Conservation (phyloP, 441 rosid genomes). For the Omphalea diandra region DNA sequence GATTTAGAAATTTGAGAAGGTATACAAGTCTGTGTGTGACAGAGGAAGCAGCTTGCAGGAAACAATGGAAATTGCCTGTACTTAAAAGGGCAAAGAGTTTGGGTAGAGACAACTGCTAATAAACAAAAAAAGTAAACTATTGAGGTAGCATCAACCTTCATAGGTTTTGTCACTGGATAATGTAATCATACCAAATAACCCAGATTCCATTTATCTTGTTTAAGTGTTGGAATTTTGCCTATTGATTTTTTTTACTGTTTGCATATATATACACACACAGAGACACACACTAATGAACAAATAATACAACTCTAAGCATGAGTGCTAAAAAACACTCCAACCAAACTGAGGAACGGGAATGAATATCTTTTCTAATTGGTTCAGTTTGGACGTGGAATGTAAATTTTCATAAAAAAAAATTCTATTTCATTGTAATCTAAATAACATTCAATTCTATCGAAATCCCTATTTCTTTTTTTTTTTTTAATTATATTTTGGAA, state of each 20-base stretch:
- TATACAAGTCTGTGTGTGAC: not conserved
- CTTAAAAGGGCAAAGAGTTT: not conserved
- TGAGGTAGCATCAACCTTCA: not conserved
- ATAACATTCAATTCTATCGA: not conserved
- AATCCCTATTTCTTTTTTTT: not conserved
- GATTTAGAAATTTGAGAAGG: not conserved
- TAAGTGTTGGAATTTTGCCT: conserved; percentile 8
- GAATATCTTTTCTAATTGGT: too few relatives aligned
- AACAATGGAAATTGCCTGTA: conserved; percentile 13
- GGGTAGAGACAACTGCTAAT: conserved; percentile 15
- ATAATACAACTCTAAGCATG: too few relatives aligned
- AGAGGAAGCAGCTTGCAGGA: conserved; percentile 13
- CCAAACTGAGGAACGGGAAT: too few relatives aligned
- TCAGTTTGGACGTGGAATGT: not conserved
- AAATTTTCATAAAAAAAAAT: too few relatives aligned
- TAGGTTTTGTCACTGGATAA: conserved; percentile 3
- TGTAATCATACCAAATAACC: not conserved
- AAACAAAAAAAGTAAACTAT: conserved; percentile 19
- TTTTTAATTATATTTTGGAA: not conserved
- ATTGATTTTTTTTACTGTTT: too few relatives aligned
- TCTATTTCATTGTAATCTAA: not conserved
- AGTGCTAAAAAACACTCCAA: too few relatives aligned
- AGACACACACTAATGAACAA: too few relatives aligned
- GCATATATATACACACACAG: too few relatives aligned
- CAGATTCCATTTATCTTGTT: conserved; percentile 4